Evolutionary conservation across 352 stramenopile species (phyloP).

Genomic region (Globisporangium alternatum): DNA sequence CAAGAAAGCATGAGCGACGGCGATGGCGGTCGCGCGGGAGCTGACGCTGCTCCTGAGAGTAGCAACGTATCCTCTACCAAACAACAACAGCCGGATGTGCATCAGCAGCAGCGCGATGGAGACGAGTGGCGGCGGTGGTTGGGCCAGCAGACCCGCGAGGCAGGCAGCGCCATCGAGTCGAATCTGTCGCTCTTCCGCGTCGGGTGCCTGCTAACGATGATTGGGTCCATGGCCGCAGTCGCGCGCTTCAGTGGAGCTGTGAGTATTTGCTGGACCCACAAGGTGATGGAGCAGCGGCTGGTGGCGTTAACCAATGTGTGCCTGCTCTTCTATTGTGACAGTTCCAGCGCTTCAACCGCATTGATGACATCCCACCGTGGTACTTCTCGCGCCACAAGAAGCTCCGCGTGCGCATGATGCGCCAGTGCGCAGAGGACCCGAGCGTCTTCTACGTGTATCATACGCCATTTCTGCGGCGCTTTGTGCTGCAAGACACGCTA

Average conservation of each 20-base stretch:
- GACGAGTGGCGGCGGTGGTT: constrained; percentile 26
- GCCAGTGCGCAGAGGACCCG: constrained; percentile 58
- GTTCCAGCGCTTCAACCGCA: constrained; percentile 45
- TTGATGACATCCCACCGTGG: constrained; percentile 62
- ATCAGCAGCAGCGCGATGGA: not conserved
- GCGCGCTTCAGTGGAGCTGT: constrained; percentile 61
- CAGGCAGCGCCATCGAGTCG: constrained; percentile 53
- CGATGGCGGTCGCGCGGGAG: not conserved
- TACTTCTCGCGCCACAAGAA: constrained; percentile 68
- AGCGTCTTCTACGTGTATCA: constrained; percentile 85
- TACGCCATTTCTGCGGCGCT: constrained; percentile 61
- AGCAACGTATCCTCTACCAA: constrained; percentile 5
- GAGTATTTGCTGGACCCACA: not conserved
- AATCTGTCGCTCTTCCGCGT: constrained; percentile 68
- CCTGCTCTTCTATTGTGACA: constrained; percentile 11
- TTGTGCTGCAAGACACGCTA: constrained; percentile 55
- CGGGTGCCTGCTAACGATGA: constrained; percentile 44
- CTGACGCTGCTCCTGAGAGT: constrained; percentile 6
- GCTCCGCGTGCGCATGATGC: constrained; percentile 67
- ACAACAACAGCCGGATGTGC: not conserved
- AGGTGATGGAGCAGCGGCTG: not conserved
- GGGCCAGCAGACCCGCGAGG: constrained; percentile 30
- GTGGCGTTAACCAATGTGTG: not conserved
- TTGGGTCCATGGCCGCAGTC: constrained; percentile 35
- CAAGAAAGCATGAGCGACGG: not conserved